Evolutionary conservation across 371 early-diverging fungal genomes (phyloP).

Genomic region (Saksenaea vasiformis): DNA sequence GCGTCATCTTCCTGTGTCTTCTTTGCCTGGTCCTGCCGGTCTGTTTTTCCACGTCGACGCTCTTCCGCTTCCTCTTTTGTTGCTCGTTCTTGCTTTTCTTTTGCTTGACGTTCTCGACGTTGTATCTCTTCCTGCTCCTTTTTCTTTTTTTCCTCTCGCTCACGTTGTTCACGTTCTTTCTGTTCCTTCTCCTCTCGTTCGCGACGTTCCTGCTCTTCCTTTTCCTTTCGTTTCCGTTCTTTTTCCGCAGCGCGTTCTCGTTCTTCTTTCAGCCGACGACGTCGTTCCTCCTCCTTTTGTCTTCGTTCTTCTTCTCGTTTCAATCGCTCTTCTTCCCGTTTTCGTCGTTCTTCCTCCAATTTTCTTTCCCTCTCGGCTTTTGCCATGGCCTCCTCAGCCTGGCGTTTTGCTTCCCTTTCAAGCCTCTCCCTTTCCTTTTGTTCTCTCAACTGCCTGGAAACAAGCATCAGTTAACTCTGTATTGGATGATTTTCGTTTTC

Average conservation of each 20-base stretch:
- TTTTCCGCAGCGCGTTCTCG: slow-evolving; percentile 56
- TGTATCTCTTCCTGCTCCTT: slow-evolving; percentile 15
- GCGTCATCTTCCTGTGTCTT: slow-evolving; percentile 28
- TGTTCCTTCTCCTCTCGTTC: slow-evolving; percentile 44
- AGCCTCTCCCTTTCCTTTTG: slow-evolving; percentile 32
- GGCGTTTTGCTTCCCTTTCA: slow-evolving; percentile 31
- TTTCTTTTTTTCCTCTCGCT: slow-evolving; percentile 10
- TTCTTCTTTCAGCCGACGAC: slow-evolving; percentile 57
- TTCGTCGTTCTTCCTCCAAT: slow-evolving; percentile 44
- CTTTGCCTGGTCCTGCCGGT: slow-evolving; percentile 16
- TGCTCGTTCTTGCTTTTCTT: slow-evolving; percentile 28
- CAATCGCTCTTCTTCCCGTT: slow-evolving; percentile 52
- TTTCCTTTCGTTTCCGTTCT: slow-evolving; percentile 60
- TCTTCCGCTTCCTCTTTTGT: slow-evolving; percentile 19
- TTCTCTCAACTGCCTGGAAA: slow-evolving; percentile 23
- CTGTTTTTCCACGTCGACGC: slow-evolving; percentile 33
- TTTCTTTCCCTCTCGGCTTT: slow-evolving; percentile 27
- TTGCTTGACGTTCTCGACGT: slow-evolving; percentile 30
- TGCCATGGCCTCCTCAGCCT: slow-evolving; percentile 28
- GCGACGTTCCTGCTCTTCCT: slow-evolving; percentile 51
- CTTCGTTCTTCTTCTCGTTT: slow-evolving; percentile 53
- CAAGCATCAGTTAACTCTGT: neutral
- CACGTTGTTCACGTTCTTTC: slow-evolving; percentile 30
- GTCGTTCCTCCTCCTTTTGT: slow-evolving; percentile 57
- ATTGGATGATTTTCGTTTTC: neutral